phyloP scores from a whole-genome alignment of 139 green algal species.

The Asterochloris erici region DNA sequence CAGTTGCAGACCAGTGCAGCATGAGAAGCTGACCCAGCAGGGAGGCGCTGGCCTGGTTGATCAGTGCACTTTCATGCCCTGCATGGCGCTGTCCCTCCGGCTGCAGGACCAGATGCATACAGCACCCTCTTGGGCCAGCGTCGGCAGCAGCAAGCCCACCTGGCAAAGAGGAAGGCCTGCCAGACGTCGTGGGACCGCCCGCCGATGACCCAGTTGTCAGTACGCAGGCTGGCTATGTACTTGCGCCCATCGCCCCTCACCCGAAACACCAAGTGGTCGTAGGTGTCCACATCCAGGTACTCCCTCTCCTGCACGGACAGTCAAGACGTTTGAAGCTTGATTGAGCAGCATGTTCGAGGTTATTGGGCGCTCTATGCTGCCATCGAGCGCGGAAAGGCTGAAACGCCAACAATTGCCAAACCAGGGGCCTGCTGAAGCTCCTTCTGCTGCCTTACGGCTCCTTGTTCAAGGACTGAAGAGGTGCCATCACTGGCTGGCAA shows the following conservation, averaged over 20 bases:
- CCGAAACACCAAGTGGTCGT: conserved; percentile 41
- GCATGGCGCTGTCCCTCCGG: background rate
- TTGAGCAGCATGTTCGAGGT: no score
- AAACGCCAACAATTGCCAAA: no score
- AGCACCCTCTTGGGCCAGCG: background rate
- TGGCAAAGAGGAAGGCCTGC: conserved; percentile 57
- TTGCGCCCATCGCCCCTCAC: conserved; percentile 47
- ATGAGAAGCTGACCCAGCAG: background rate
- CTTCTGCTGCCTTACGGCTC: no score
- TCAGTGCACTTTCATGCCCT: background rate
- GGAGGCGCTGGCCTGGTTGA: background rate
- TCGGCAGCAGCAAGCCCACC: conserved; percentile 15
- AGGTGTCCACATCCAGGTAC: conserved; percentile 41
- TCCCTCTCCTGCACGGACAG: conserved; percentile 10
- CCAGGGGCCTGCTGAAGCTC: no score
- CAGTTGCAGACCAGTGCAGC: background rate
- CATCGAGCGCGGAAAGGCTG: background rate
- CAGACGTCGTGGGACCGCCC: conserved; percentile 45
- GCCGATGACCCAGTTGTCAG: conserved; percentile 57
- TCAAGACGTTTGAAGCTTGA: background rate
- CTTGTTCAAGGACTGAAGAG: no score
- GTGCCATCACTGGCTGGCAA: no score
- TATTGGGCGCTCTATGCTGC: background rate
- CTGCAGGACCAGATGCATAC: background rate
- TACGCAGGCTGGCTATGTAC: conserved; percentile 56